Conservation (phyloP, 1,284 basidiomycete species). For the Stereum hirsutum region DNA sequence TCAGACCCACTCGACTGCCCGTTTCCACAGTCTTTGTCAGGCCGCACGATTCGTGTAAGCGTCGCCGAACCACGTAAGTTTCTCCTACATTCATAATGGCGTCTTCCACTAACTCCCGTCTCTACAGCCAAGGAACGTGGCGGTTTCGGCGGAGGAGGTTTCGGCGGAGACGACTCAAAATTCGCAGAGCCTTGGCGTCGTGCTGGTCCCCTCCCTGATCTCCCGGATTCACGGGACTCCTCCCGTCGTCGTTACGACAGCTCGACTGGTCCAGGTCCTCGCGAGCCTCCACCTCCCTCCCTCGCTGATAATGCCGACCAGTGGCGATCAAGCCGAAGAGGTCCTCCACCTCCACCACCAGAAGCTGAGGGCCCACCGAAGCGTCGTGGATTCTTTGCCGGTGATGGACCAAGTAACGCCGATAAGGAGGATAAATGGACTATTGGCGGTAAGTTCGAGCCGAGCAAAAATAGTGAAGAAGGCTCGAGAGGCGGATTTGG, state of each 20-base stretch:
- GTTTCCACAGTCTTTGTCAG: constrained; percentile 51
- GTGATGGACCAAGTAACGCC: constrained; percentile 44
- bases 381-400: constrained; percentile 47
- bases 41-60: constrained; percentile 80
- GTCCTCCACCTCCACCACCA: constrained; percentile 31
- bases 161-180: constrained; percentile 59
- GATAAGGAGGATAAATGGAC: constrained; percentile 73
- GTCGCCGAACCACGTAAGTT: constrained; percentile 91
- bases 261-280: constrained; percentile 23
- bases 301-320: constrained; percentile 52
- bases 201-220: constrained; percentile 76
- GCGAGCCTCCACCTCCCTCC: constrained; percentile 34
- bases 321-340: constrained; percentile 58
- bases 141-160: constrained; percentile 37
- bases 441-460: constrained; percentile 63
- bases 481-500: constrained; percentile 40
- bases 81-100: constrained; percentile 2
- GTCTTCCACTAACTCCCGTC: neutral
- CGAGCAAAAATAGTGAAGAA: constrained; percentile 32
- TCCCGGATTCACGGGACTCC: constrained; percentile 41
- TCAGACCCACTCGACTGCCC: constrained; percentile 5
- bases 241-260: constrained; percentile 59
- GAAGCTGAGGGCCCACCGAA: constrained; percentile 33
- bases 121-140: constrained; percentile 61
- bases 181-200: constrained; percentile 82